Evolutionary conservation across 345 rosid genomes (phyloP), one percentile per base, ranked within the genome.

Genomic region (Excoecaria cochinchinensis): DNA sequence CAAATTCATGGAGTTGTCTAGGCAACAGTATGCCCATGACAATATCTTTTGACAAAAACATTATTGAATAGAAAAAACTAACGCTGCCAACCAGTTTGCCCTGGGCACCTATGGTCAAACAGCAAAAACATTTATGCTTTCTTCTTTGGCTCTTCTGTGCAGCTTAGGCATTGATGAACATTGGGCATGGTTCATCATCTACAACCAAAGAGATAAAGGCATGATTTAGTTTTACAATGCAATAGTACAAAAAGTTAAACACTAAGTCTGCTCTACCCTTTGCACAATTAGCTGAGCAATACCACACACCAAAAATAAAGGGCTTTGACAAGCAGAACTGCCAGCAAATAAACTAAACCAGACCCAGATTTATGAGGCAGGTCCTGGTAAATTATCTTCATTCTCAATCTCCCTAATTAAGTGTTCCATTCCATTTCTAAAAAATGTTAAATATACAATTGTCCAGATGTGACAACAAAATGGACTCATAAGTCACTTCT

Each of bases 31-130:
- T 22, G 62, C 59, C 50, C 73, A 44, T 61, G 57, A 16, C 46
- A 70, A 48, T 40, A 46, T 40, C 42, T 67, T 79, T 74, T 40
- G 68, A 39, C 67, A 31, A 38, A 3, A 40, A 36, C 46, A 70
- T 79, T 83, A 74, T 79, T 83, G 14, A 70, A 61, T n/a, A 4
- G 15, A 71, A 39, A 75, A 60, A 25, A 56, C n/a, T 56, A 56
- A 60, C 40, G 60, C 42, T 21, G 52, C 63, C 16, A 13, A 56
- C 73, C 58, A 62, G 46, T 53, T 36, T 17, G 14, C 52, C 17
- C 58, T 52, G 25, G 57, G 16, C 31, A 53, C 38, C 11, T 31
- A 7, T 13, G 22, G 15, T 46, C 77, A 52, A 40, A 70, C 52
- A 15, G 22, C 67, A 65, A 48, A 57, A 70, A 47, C 76, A 9